A percentile compares a stretch with the other conserved stretches of the same genome.
These are phyloP conservation scores for Cardamine occulta DNA, from an alignment of 345 rosid genomes.

Conservation along the genomic window DNA sequence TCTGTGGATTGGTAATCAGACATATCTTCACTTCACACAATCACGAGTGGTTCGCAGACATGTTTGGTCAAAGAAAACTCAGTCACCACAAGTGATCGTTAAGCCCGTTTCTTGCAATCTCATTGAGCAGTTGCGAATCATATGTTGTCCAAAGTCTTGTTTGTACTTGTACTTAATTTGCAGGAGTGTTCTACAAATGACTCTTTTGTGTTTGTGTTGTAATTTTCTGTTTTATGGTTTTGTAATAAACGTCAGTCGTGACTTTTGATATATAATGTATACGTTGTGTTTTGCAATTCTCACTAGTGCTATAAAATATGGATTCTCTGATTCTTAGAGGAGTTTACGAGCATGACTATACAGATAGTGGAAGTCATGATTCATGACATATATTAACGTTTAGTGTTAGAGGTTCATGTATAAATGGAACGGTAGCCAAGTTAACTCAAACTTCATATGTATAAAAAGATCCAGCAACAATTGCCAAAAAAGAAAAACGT, in stretches of 20 bases:
- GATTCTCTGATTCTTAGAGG: not conserved
- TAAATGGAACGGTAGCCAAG: not conserved
- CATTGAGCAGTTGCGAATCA: not conserved
- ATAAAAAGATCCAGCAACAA: conserved; percentile 14
- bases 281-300: not conserved
- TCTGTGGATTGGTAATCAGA: no score
- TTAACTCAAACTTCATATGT: conserved; percentile 3
- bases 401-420: not conserved
- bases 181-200: not conserved
- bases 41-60: no score
- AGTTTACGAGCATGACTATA: not conserved
- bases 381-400: not conserved
- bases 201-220: not conserved
- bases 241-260: not conserved
- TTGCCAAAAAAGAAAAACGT: not conserved
- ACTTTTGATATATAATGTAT: not conserved
- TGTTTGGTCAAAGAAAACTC: conserved; percentile 5
- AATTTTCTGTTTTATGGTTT: not conserved
- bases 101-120: not conserved
- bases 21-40: no score
- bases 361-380: not conserved
- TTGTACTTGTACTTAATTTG: not conserved
- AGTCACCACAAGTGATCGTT: not conserved
- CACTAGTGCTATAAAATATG: not conserved
- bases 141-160: not conserved